Evolutionary conservation across 2,329 filamentous ascomycete species (phyloP), one percentile per base, ranked within the genome.

Genomic region (Pseudonectria foliicola): DNA sequence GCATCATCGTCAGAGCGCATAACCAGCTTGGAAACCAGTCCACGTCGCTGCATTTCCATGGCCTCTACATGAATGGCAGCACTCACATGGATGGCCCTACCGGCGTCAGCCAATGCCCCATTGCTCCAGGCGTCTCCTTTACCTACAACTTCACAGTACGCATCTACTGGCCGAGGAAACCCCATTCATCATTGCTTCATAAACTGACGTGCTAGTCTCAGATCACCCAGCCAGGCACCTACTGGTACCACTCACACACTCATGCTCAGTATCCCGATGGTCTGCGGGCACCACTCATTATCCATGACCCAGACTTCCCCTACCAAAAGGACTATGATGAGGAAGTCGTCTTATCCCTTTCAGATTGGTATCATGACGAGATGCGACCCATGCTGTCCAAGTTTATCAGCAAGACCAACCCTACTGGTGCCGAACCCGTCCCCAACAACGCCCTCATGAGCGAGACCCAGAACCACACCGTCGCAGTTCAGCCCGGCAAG

Each of bases 211-310:
- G 36, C 15, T 10, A 6, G n/a, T 4, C 18, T 18, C 31, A 71
- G 80, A 56, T 71, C 35, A 53, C 76, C 31, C 81, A 85, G 62
- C 70, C 79, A 0, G 84, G 83, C 18, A 85, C 82, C 1, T 88
- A 85, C 57, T 88, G 83, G 84, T 89, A 88, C 46, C 82, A 86
- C 54, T 82, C 77, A 4, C 82, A 86, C 52, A 69, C 70, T 14
- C 67, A 69, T 42, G 77, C 71, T 15, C 80, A 84, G 53, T 85
- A 85, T 43, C 80, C 81, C 2, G 82, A 86, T 53, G 82, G 82
- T 10, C 64, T 84, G 6, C 69, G 80, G 14, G 79, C 71, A 0
- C 70, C 80, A 1, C 58, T 85, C 23, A 71, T 85, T 35, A 64
- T 85, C 13, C 73, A 82, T 32, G 80, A 85, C 49, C 70, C 70